Evolutionary conservation across 495 filamentous ascomycete genomes (phyloP).

Genomic region (Penicillium goetzii): DNA sequence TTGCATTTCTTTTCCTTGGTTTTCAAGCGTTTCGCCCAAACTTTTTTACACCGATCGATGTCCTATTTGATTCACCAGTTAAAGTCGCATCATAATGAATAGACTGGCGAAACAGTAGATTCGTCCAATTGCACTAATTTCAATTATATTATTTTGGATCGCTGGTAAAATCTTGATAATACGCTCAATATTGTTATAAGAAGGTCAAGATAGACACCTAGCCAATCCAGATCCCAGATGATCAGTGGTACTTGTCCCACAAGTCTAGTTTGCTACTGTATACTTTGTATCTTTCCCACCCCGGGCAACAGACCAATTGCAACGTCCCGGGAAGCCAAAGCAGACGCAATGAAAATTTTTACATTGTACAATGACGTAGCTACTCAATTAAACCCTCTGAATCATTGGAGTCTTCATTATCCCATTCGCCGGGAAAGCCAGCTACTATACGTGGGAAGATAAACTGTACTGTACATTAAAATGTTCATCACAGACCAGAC

Average conservation of each 20-base stretch:
- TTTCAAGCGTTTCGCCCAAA: neutral
- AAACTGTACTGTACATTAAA: constrained; percentile 31
- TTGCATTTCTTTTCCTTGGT: neutral
- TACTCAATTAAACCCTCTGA: neutral
- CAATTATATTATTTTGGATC: neutral
- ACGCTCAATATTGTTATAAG: neutral
- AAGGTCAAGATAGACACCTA: neutral
- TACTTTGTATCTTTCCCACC: no score
- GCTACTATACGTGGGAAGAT: constrained; percentile 22
- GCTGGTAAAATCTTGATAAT: neutral
- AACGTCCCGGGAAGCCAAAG: neutral
- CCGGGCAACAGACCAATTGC: neutral
- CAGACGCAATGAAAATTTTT: neutral
- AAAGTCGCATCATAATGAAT: neutral
- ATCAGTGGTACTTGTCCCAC: constrained; percentile 1
- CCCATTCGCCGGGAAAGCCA: constrained; percentile 23
- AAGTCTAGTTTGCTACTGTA: neutral
- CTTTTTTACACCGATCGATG: neutral
- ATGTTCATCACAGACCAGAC: constrained; percentile 21
- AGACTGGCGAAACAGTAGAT: neutral
- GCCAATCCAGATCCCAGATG: neutral
- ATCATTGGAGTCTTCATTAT: constrained; percentile 24
- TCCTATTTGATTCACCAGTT: neutral
- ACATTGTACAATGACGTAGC: neutral
- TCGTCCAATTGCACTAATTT: neutral